These are phyloP conservation scores for Aspergillus panamensis DNA, from an alignment of 495 filamentous ascomycete species.

Conservation along the genomic window DNA sequence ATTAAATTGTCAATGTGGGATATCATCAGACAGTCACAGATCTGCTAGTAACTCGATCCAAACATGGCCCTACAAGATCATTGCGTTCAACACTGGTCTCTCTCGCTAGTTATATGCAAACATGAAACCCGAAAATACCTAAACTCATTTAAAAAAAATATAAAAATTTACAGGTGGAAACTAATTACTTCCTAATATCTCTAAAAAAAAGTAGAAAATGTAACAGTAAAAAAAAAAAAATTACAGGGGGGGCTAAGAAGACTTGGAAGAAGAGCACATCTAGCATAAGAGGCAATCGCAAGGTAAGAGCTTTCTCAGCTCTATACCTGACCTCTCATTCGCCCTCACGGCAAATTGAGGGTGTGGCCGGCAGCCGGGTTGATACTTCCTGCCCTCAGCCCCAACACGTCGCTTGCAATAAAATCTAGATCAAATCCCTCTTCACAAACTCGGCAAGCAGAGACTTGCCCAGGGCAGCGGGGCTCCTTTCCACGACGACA, in stretches of 20 bases:
- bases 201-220: conserved; percentile 26
- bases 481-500: conserved; percentile 93
- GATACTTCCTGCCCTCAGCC: conserved; percentile 9
- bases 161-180: conserved; percentile 25
- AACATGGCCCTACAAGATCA: no score
- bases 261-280: conserved; percentile 13
- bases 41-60: no score
- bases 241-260: conserved; percentile 21
- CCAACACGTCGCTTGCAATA: conserved; percentile 1
- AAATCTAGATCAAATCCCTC: conserved; percentile 80
- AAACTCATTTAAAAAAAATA: neutral
- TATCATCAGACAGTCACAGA: no score
- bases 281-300: conserved; percentile 17
- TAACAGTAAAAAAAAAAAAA: conserved; percentile 17
- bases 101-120: no score
- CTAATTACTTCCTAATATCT: conserved; percentile 30
- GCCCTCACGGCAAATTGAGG: neutral
- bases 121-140: neutral
- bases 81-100: no score
- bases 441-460: conserved; percentile 93
- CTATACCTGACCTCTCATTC: conserved; percentile 1
- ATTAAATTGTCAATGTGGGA: no score
- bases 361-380: neutral
- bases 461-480: conserved; percentile 85
- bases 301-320: conserved; percentile 3